Conservation (phyloP, 257 asterid genomes). For the Petunia axillaris region DNA sequence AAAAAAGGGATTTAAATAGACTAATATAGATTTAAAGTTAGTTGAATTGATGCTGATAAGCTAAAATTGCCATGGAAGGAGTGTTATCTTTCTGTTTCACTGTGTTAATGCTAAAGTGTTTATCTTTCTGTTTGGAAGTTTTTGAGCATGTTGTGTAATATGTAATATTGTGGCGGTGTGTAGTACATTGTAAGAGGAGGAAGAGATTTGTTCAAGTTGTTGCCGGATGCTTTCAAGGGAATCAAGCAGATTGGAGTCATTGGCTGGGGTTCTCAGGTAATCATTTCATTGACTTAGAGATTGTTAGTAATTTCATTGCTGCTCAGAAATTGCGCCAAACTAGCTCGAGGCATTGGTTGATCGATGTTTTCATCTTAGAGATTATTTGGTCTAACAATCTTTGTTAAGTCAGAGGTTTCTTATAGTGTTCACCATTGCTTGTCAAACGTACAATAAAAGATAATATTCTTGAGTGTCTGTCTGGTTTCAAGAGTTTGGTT, state of each 20-base stretch:
- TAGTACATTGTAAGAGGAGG: slow-evolving; percentile 98
- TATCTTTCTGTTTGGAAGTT: neutral
- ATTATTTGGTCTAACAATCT: neutral
- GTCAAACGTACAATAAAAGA: neutral
- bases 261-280: slow-evolving; percentile 99
- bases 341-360: neutral
- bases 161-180: slow-evolving; percentile 23
- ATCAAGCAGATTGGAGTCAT: slow-evolving; percentile 96
- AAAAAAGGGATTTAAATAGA: neutral
- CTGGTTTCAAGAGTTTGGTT: neutral
- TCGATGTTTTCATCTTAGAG: neutral
- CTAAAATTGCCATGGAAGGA: neutral
- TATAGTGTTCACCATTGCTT: neutral
- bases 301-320: neutral
- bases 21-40: neutral
- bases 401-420: neutral
- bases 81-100: neutral
- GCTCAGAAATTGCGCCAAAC: neutral
- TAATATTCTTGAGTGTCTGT: neutral
- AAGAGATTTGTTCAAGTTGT: slow-evolving; percentile 74
- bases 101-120: neutral
- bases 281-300: neutral
- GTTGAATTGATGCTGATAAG: neutral
- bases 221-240: slow-evolving; percentile 94
- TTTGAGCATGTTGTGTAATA: neutral